A percentile compares a stretch with the other conserved stretches of the same genome.
These are phyloP conservation scores for Leptographium lundbergii DNA, from an alignment of 2,329 filamentous ascomycete species.

Conservation along the genomic window DNA sequence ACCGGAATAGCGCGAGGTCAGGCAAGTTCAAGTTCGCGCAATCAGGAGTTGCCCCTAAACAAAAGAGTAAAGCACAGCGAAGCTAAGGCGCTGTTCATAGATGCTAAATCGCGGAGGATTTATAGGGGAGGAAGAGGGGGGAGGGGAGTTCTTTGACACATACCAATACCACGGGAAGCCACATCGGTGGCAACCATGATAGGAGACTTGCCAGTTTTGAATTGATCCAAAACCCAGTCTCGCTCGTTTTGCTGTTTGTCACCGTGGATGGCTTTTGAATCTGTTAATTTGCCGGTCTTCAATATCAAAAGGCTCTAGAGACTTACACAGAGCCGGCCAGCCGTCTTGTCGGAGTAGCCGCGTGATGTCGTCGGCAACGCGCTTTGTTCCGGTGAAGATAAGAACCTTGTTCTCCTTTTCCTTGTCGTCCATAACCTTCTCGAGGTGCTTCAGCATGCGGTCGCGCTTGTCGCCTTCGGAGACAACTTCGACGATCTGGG, in stretches of 20 bases:
- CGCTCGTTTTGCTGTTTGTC: slow-evolving; percentile 99
- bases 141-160: slow-evolving; percentile 47
- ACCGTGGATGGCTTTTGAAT: slow-evolving; percentile 60
- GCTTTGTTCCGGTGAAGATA: slow-evolving; percentile 88
- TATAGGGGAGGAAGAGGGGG: slow-evolving; percentile 20
- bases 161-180: slow-evolving; percentile 99
- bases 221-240: slow-evolving; percentile 98
- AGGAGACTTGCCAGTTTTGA: slow-evolving; percentile 98
- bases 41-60: slow-evolving; percentile 74
- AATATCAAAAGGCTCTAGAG: neutral
- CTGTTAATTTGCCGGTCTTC: neutral
- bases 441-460: slow-evolving; percentile 91
- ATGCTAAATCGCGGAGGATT: slow-evolving; percentile 25
- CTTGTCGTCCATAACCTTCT: slow-evolving; percentile 96
- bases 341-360: slow-evolving; percentile 94
- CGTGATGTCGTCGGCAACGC: slow-evolving; percentile 95
- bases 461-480: slow-evolving; percentile 97
- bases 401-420: slow-evolving; percentile 88
- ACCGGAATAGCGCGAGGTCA: slow-evolving; percentile 76
- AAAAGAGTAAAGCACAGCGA: slow-evolving; percentile 80
- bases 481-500: slow-evolving; percentile 92
- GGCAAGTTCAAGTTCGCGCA: slow-evolving; percentile 87
- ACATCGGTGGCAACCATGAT: slow-evolving; percentile 99
- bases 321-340: slow-evolving; percentile 90
- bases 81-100: slow-evolving; percentile 41